Conservation (phyloP, 1,284 basidiomycete genomes). For the Irpex lacteus region DNA sequence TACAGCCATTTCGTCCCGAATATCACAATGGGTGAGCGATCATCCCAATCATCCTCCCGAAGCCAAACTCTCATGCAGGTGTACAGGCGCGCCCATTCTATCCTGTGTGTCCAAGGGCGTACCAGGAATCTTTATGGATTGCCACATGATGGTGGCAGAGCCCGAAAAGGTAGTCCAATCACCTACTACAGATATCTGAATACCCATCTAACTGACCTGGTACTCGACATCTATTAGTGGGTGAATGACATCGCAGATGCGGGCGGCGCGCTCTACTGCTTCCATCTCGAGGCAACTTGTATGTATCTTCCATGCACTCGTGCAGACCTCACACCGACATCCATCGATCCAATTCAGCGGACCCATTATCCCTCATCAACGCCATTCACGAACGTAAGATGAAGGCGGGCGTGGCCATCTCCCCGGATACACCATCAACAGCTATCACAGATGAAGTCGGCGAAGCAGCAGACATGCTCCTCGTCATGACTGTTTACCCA, state of each 20-base stretch:
- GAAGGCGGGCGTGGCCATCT: constrained; percentile 93
- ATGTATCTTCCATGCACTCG: constrained; percentile 28
- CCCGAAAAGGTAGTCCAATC: constrained; percentile 75
- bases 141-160: constrained; percentile 99
- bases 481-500: constrained; percentile 97
- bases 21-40: constrained; percentile 84
- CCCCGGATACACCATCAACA: constrained; percentile 85
- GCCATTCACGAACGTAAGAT: constrained; percentile 76
- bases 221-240: constrained; percentile 51
- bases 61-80: background rate
- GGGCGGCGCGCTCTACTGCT: constrained; percentile 94
- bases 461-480: constrained; percentile 83
- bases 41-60: background rate
- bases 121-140: constrained; percentile 98
- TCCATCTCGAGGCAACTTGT: constrained; percentile 97
- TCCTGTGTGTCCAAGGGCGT: constrained; percentile 86
- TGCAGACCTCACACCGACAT: background rate
- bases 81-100: constrained; percentile 84
- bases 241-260: constrained; percentile 94
- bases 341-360: constrained; percentile 41
- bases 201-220: constrained; percentile 29
- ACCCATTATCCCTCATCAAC: constrained; percentile 73
- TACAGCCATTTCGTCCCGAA: constrained; percentile 96
- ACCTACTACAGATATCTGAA: background rate
- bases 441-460: constrained; percentile 85